These are phyloP conservation scores for Cutaneotrichosporon daszewskae DNA, from an alignment of 1,284 basidiomycete species.

Conservation along the genomic window DNA sequence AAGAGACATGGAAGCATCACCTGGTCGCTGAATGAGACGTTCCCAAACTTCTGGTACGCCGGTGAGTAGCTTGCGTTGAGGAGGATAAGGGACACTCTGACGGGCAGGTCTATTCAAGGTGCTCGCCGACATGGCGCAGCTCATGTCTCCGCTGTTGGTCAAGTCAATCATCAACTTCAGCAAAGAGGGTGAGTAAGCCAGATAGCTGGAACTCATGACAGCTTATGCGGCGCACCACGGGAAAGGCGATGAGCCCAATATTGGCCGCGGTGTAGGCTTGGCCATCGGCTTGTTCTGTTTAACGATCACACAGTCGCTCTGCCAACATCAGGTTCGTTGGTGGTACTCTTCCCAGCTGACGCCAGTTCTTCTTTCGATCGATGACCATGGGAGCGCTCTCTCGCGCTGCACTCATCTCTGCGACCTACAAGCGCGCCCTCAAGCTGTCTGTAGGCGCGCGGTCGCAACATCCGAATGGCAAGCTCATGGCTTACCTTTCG, in stretches of 20 bases:
- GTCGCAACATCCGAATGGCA: conserved; percentile 64
- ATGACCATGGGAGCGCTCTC: conserved; percentile 58
- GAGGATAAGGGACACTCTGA: background rate
- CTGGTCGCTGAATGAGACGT: conserved; percentile 65
- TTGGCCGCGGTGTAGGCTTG: background rate
- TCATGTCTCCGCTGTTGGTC: background rate
- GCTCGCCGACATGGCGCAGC: background rate
- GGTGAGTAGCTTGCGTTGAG: conserved; percentile 47
- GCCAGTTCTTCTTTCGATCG: background rate
- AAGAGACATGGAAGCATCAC: conserved; percentile 55
- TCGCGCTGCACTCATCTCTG: conserved; percentile 74
- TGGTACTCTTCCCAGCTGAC: too few species aligned
- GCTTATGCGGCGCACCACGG: background rate
- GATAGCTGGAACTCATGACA: background rate
- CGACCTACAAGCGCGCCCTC: conserved; percentile 71
- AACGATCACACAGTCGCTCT: background rate
- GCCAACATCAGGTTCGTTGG: too few species aligned
- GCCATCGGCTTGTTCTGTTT: conserved; percentile 1
- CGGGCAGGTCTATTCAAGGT: conserved; percentile 19
- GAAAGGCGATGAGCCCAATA: background rate
- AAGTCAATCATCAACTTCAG: conserved; percentile 7
- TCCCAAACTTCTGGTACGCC: conserved; percentile 66
- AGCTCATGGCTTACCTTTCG: conserved; percentile 65
- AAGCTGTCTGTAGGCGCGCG: conserved; percentile 68
- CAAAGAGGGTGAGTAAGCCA: conserved; percentile 1